Evolutionary conservation across 1,284 basidiomycete genomes (phyloP).

Genomic region (Moesziomyces aphidis): DNA sequence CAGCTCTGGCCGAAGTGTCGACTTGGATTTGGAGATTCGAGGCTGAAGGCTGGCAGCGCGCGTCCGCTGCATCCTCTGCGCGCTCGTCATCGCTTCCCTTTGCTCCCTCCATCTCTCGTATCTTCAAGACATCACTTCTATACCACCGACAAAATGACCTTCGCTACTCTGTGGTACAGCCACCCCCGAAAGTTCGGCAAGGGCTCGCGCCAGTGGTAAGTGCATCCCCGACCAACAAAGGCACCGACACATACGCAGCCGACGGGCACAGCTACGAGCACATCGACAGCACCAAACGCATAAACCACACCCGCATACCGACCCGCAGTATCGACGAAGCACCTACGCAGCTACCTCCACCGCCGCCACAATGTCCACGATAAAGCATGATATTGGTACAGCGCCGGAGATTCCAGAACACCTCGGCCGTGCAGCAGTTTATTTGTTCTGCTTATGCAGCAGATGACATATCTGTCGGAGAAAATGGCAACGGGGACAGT

Average conservation of each 20-base stretch:
- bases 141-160: conserved; percentile 63
- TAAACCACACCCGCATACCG: not conserved
- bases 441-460: no score
- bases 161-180: conserved; percentile 65
- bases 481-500: no score
- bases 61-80: conserved; percentile 13
- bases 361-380: no score
- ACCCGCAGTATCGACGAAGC: not conserved
- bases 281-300: conserved; percentile 3
- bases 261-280: conserved; percentile 2
- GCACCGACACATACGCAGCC: conserved; percentile 6
- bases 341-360: no score
- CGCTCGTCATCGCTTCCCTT: conserved; percentile 27
- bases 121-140: conserved; percentile 38
- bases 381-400: not conserved
- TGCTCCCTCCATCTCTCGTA: conserved; percentile 43
- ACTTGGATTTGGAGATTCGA: not conserved
- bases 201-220: conserved; percentile 66
- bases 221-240: conserved; percentile 18
- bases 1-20: no score
- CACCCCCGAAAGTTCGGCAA: conserved; percentile 65
- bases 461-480: no score
- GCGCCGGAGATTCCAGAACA: no score
- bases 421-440: no score
- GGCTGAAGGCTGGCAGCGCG: conserved; percentile 1